Conservation (phyloP, 306 rosid species). For the Arachis stenosperma region DNA sequence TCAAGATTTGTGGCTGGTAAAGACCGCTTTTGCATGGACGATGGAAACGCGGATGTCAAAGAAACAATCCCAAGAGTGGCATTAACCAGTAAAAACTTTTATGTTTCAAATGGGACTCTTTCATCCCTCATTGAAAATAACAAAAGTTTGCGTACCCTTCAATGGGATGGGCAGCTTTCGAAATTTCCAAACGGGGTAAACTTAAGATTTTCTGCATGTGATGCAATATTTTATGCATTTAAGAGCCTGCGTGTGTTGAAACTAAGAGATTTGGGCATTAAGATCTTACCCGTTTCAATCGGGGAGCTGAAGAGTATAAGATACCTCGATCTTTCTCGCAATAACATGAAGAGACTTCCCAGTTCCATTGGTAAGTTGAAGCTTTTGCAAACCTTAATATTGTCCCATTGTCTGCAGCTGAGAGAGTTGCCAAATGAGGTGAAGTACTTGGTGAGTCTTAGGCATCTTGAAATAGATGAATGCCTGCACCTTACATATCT, state of each 20-base stretch:
- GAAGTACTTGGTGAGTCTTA: background rate
- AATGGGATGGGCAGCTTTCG: background rate
- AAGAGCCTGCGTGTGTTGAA: background rate
- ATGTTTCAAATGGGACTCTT: background rate
- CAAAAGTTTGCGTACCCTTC: background rate
- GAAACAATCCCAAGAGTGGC: background rate
- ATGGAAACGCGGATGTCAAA: background rate
- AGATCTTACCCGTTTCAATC: background rate
- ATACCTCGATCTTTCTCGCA: background rate
- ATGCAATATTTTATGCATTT: background rate
- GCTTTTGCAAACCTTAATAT: conserved; percentile 5
- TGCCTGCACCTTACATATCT: background rate
- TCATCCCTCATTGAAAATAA: background rate
- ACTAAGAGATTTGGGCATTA: conserved; percentile 5
- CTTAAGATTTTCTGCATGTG: background rate
- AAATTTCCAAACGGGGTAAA: too few relatives aligned
- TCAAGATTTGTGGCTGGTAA: too few relatives aligned
- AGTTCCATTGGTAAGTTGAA: background rate
- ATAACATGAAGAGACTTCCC: background rate
- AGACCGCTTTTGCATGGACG: background rate
- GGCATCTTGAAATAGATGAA: background rate
- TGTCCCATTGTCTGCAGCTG: background rate
- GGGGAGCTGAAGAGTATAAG: conserved; percentile 8
- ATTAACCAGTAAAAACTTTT: background rate
- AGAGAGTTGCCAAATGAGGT: background rate